Conservation (phyloP, 2,329 filamentous ascomycete species). For the Chlorencoelia australis region DNA sequence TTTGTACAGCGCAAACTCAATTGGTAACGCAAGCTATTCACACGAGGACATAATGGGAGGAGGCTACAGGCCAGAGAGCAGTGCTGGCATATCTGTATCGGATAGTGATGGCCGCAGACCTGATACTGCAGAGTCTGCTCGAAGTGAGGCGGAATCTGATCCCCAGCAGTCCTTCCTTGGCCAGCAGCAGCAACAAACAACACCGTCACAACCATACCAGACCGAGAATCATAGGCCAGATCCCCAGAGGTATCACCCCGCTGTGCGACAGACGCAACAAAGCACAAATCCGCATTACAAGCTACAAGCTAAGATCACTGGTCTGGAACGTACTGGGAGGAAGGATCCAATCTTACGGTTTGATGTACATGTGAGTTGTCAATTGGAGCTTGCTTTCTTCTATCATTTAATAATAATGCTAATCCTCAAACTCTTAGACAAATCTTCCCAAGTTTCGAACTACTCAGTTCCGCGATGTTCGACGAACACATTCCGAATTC, state of each 20-base stretch:
- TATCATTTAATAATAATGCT: constrained; percentile 8
- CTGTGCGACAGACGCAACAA: constrained; percentile 29
- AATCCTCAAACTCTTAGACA: constrained; percentile 50
- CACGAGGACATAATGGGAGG: constrained; percentile 20
- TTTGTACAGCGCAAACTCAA: constrained; percentile 16
- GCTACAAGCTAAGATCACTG: constrained; percentile 90
- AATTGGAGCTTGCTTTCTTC: neutral
- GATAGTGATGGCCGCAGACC: constrained; percentile 22
- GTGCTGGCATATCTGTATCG: constrained; percentile 17
- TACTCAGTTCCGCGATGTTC: constrained; percentile 95
- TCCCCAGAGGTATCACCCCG: constrained; percentile 25
- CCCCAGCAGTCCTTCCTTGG: constrained; percentile 26
- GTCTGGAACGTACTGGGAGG: constrained; percentile 81
- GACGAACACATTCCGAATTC: constrained; percentile 91
- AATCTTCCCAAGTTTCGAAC: constrained; percentile 98
- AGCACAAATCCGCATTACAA: constrained; percentile 61
- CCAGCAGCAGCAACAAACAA: constrained; percentile 21
- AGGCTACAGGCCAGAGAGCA: constrained; percentile 20
- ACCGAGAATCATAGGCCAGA: constrained; percentile 27
- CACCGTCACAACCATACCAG: constrained; percentile 21
- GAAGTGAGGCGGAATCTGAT: constrained; percentile 17
- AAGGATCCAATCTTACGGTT: constrained; percentile 94
- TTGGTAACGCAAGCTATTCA: constrained; percentile 16
- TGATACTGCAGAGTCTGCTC: constrained; percentile 22
- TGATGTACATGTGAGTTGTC: constrained; percentile 75